Evolutionary conservation across 257 asterid genomes (phyloP), one percentile per base, ranked within the genome.

Genomic region (Capsicum rhomboideum): DNA sequence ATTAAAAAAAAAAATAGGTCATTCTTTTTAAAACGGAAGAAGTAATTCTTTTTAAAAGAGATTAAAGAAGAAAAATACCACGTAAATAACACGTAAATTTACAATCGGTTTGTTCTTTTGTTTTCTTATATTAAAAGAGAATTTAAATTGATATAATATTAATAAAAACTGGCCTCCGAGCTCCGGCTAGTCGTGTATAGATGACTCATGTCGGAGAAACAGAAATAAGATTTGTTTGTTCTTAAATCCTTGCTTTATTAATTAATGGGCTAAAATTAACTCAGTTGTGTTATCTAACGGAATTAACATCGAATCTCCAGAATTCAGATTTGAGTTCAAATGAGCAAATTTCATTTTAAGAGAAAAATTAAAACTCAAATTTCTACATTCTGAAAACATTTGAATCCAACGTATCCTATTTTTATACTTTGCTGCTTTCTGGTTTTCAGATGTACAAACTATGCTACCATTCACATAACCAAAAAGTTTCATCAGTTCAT

Each of bases 381-480:
- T 72, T 74, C 40, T 74, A 44, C 42, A 20, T n/a, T 46, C 40
- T 8, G 58, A 46, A 46, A 21, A 46, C 59, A 74, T 46, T 74
- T 23, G 59, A 21, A 44, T 46, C 80, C 46, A 74, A 46, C 4
- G 12, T 21, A 46, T 26, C 8, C 40, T 54, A 52, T 6, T 40
- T 18, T 2, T 82, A 55, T 16, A 34, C 20, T 52, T 14, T 52
- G 61, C 44, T 52, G 61, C 44, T 63, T 46, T 20, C 21, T 44
- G 26, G 31, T 59, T 79, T 55, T 55, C 81, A 58, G 84, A 83
- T 85, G 18, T 85, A 78, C 85, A 87, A 82, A 23, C 84, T 55
- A 85, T 78, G 18, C 84, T 84, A 85, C 78, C 83, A 82, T 55
- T 69, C 77, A 75, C 81, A 72, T n/a, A 52, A 28, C 54, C 42